Evolutionary conservation across 1,139 yeast species (phyloP).

Genomic region (Yamadazyma mexicana): DNA sequence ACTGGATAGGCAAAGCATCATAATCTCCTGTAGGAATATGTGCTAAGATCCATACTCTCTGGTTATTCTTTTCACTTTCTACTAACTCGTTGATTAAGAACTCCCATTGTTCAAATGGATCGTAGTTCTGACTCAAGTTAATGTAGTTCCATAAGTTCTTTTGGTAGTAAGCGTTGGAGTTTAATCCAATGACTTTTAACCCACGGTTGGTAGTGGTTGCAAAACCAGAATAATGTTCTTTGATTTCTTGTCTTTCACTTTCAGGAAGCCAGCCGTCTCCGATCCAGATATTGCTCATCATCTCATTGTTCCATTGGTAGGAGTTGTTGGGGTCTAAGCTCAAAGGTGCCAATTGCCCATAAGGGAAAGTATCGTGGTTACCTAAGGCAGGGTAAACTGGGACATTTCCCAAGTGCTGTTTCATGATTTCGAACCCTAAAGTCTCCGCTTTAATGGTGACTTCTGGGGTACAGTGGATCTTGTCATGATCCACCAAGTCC

Average conservation of each 20-base stretch:
- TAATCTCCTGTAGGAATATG: conserved; percentile 60
- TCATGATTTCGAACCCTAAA: conserved; percentile 51
- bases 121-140: conserved; percentile 52
- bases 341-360: conserved; percentile 65
- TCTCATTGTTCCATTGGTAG: conserved; percentile 59
- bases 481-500: conserved; percentile 66
- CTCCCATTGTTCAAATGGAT: conserved; percentile 62
- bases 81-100: conserved; percentile 61
- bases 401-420: conserved; percentile 49
- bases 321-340: conserved; percentile 38
- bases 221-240: conserved; percentile 60
- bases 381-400: conserved; percentile 70
- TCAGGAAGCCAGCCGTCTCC: conserved; percentile 38
- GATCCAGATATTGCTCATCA: conserved; percentile 61
- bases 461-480: conserved; percentile 42
- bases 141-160: conserved; percentile 65
- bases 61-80: conserved; percentile 54
- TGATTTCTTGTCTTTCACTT: conserved; percentile 20
- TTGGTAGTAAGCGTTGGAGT: conserved; percentile 66
- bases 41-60: conserved; percentile 71
- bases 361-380: conserved; percentile 76
- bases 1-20: conserved; percentile 66
- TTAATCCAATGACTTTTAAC: conserved; percentile 61
- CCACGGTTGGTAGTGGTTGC: conserved; percentile 57
- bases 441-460: conserved; percentile 56